Conservation (phyloP, 371 early-diverging fungal species). For the Mortierella sp. region DNA sequence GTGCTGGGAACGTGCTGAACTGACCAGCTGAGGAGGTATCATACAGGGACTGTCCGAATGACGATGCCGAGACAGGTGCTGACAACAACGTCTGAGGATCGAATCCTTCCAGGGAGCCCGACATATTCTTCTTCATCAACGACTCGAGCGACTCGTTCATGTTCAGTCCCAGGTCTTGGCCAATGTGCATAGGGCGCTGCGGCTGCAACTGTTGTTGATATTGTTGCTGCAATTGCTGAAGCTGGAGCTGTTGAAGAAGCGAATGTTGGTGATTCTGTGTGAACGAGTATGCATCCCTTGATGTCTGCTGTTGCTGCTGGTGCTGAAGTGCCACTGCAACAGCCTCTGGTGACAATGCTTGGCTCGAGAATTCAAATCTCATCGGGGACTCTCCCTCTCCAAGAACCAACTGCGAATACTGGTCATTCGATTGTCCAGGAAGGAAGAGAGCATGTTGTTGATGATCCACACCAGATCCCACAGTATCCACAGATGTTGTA, state of each 20-base stretch:
- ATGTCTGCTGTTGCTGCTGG: no score
- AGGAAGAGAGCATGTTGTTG: background rate
- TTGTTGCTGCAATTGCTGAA: background rate
- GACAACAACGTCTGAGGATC: background rate
- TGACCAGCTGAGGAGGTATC: conserved; percentile 1
- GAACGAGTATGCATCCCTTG: no score
- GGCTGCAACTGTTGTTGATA: conserved; percentile 1
- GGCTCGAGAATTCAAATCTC: no score
- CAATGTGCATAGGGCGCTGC: conserved; percentile 1
- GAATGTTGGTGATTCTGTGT: background rate
- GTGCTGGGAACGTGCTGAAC: conserved; percentile 10
- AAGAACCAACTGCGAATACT: no score
- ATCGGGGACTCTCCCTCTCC: no score
- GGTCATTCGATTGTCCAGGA: no score
- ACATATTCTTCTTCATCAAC: conserved; percentile 40
- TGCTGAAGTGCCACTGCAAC: no score
- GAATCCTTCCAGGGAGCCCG: conserved; percentile 10
- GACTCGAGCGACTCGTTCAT: conserved; percentile 37
- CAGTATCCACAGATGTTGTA: background rate
- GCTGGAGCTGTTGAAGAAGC: background rate
- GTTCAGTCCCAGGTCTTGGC: conserved; percentile 18
- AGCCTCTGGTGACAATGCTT: no score
- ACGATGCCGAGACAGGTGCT: background rate
- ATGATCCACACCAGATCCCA: background rate
- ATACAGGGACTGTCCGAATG: background rate